Evolutionary conservation across 148 eudicot genomes (phyloP).

Genomic region (Chenopodium quinoa): DNA sequence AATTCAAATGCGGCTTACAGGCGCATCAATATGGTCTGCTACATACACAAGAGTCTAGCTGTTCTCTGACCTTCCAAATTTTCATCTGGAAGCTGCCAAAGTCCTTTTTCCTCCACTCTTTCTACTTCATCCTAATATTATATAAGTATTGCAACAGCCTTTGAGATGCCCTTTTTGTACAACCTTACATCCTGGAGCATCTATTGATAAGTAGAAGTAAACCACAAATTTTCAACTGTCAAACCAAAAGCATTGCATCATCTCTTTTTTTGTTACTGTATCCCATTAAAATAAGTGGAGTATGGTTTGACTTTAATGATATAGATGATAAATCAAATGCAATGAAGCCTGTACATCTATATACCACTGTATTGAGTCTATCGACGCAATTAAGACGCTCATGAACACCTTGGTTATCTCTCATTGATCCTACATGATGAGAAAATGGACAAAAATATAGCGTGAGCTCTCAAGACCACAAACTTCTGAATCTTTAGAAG

Average conservation of each 20-base stretch:
- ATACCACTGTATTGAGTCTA: neutral
- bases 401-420: neutral
- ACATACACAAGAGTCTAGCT: neutral
- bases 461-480: neutral
- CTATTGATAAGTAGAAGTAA: neutral
- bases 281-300: neutral
- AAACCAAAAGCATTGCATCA: neutral
- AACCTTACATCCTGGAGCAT: neutral
- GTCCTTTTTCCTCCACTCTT: neutral
- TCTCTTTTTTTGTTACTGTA: neutral
- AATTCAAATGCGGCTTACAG: neutral
- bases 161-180: neutral
- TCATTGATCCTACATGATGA: neutral
- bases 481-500: too few species aligned
- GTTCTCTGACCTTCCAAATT: neutral
- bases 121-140: neutral
- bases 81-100: neutral
- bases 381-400: neutral
- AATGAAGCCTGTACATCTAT: neutral
- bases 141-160: neutral
- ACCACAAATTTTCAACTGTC: neutral
- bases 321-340: neutral
- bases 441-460: neutral
- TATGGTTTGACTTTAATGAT: neutral
- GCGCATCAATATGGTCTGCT: neutral